Conservation (phyloP, 2,329 filamentous ascomycete species). For the Ophiostoma triangulosporum region DNA sequence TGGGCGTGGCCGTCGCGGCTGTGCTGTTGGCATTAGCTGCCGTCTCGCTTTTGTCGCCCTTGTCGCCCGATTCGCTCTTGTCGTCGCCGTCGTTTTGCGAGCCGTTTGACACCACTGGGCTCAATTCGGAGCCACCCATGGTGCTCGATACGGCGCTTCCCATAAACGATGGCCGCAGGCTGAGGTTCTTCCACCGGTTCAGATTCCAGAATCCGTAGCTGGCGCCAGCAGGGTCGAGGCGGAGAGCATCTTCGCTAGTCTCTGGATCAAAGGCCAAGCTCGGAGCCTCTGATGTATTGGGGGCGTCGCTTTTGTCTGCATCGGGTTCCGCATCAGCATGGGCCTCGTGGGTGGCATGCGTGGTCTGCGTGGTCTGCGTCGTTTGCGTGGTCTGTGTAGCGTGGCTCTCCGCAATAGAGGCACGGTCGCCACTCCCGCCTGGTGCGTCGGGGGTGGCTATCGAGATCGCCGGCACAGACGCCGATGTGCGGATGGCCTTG, state of each 20-base stretch:
- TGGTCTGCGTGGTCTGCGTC: not conserved
- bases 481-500: not conserved
- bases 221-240: slow-evolving; percentile 26
- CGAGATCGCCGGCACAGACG: not conserved
- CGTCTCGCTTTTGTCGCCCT: not conserved
- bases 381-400: not conserved
- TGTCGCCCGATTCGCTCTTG: not conserved
- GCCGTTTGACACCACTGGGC: not conserved
- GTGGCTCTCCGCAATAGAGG: not conserved
- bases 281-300: slow-evolving; percentile 28
- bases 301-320: slow-evolving; percentile 16
- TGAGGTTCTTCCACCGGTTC: slow-evolving; percentile 36
- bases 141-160: not conserved
- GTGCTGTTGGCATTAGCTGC: slow-evolving; percentile 15
- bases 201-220: slow-evolving; percentile 44
- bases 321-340: not conserved
- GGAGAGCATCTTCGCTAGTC: slow-evolving; percentile 25
- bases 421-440: not conserved
- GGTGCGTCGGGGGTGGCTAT: not conserved
- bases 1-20: not conserved
- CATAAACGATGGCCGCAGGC: slow-evolving; percentile 16
- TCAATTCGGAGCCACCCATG: not conserved
- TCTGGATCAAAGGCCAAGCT: slow-evolving; percentile 36
- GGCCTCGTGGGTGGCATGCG: not conserved
- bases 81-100: not conserved